phyloP scores from a whole-genome alignment of 257 asterid genomes.

The Craterostigma plantagineum region DNA sequence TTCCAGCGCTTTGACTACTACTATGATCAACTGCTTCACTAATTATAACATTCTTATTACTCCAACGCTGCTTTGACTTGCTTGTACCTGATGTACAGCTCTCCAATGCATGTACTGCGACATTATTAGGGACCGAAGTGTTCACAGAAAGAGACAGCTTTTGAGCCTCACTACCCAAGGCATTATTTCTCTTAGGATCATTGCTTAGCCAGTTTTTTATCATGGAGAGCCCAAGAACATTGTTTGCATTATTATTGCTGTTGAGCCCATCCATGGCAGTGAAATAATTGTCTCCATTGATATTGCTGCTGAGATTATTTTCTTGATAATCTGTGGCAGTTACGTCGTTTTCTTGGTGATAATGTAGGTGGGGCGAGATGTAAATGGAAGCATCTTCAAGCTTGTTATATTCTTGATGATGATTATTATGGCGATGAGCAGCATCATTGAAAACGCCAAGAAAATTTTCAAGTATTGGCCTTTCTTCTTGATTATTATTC shows the following conservation, averaged over 20 bases:
- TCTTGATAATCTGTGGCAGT: too few relatives aligned
- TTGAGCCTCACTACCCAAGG: constrained; percentile 12
- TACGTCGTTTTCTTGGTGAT: neutral
- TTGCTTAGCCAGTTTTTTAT: constrained; percentile 58
- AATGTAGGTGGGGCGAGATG: constrained; percentile 1
- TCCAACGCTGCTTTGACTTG: constrained; percentile 15
- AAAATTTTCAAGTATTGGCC: constrained; percentile 51
- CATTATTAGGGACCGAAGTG: constrained; percentile 11
- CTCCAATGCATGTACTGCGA: neutral
- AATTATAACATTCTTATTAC: neutral
- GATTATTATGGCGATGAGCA: neutral
- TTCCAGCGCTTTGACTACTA: constrained; percentile 14
- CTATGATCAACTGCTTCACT: constrained; percentile 9
- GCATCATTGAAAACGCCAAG: constrained; percentile 22
- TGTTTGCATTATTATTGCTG: constrained; percentile 7
- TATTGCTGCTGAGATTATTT: too few relatives aligned
- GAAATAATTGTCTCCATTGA: constrained; percentile 1
- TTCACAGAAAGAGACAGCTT: constrained; percentile 64
- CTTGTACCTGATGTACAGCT: constrained; percentile 20
- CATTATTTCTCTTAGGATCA: constrained; percentile 27
- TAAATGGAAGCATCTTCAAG: constrained; percentile 6
- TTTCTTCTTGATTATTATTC: constrained; percentile 24
- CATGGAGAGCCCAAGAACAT: constrained; percentile 56
- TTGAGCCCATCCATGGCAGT: constrained; percentile 17
- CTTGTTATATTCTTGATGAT: constrained; percentile 9